Evolutionary conservation across 2,329 filamentous ascomycete genomes (phyloP).

Genomic region (Leptoxyphium fumago): DNA sequence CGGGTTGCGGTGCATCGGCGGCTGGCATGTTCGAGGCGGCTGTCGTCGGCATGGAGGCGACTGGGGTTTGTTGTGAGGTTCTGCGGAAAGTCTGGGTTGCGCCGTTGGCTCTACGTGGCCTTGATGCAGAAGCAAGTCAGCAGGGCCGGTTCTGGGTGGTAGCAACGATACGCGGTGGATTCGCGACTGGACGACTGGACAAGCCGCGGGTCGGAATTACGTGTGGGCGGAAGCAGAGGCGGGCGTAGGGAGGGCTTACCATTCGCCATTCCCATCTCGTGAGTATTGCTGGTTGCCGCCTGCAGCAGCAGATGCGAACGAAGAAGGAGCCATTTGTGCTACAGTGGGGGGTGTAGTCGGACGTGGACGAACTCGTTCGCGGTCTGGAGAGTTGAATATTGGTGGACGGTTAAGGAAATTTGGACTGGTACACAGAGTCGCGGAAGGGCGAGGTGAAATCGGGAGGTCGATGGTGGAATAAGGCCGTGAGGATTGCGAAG

Average conservation of each 20-base stretch:
- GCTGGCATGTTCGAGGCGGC: constrained; percentile 20
- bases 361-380: background rate
- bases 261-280: constrained; percentile 31
- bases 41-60: constrained; percentile 35
- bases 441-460: no score
- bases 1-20: constrained; percentile 14
- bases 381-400: background rate
- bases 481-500: no score
- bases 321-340: constrained; percentile 29
- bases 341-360: background rate
- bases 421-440: no score
- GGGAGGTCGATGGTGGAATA: no score
- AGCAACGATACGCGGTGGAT: background rate
- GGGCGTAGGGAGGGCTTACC: constrained; percentile 23
- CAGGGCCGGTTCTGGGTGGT: no score
- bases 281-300: constrained; percentile 26
- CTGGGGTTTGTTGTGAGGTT: constrained; percentile 34
- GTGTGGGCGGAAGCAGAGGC: background rate
- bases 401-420: no score
- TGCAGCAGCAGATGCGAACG: constrained; percentile 37
- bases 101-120: constrained; percentile 43
- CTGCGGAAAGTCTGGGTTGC: constrained; percentile 53
- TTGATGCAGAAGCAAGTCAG: background rate
- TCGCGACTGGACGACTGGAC: background rate
- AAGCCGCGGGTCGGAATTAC: background rate